Percentiles rank a stretch among this genome's conserved stretches.
phyloP scores from a whole-genome alignment of 345 rosid species.

The Corchorus capsularis region DNA sequence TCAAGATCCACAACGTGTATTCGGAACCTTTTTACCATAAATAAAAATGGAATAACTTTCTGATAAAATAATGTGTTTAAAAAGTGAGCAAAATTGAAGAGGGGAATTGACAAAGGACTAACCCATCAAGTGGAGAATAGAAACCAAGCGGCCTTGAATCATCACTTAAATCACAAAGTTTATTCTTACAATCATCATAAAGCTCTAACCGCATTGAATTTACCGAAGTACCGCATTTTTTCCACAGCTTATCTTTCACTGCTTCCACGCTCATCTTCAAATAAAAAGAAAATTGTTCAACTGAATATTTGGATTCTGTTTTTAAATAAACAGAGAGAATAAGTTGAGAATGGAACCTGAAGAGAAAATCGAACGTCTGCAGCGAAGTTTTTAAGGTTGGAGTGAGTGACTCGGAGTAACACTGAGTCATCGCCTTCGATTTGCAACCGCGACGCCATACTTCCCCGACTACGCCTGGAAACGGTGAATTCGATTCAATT shows the following conservation, averaged over 20 bases:
- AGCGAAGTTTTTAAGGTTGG: constrained; percentile 73
- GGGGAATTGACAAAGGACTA: no score
- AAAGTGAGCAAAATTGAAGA: not conserved
- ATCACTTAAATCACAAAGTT: constrained; percentile 55
- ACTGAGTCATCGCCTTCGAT: constrained; percentile 65
- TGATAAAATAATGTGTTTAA: not conserved
- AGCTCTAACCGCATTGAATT: constrained; percentile 76
- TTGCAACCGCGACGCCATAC: constrained; percentile 44
- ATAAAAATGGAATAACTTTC: not conserved
- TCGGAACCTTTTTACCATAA: constrained; percentile 57
- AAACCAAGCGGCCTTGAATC: constrained; percentile 69
- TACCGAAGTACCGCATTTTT: constrained; percentile 81
- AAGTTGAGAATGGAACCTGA: constrained; percentile 41
- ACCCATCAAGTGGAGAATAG: constrained; percentile 85
- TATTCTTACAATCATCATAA: constrained; percentile 69
- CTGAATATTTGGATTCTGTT: not conserved
- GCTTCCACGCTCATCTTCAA: constrained; percentile 66
- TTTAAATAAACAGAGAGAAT: not conserved
- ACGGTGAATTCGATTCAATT: no score
- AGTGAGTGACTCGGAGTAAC: constrained; percentile 70
- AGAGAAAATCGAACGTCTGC: constrained; percentile 72
- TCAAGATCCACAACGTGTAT: constrained; percentile 81
- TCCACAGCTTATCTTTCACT: constrained; percentile 92
- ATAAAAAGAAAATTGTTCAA: not conserved
- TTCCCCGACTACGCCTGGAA: no score